Conservation (phyloP, 768 basidiomycete genomes). For the Tricholoma terreum region DNA sequence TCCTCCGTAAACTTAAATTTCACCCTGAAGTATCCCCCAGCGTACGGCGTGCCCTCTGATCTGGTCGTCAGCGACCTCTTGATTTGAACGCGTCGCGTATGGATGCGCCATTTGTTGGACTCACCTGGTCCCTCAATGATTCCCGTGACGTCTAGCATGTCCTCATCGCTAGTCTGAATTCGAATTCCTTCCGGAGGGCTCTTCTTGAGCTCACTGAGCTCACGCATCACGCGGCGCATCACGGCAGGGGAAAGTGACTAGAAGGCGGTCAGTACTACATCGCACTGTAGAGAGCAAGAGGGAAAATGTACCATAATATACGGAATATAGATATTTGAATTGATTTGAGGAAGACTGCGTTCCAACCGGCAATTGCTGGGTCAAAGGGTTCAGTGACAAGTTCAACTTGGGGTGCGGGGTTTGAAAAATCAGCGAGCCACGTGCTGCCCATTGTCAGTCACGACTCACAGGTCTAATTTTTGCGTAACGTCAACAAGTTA, state of each 20-base stretch:
- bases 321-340: neutral
- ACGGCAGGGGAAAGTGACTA: conserved; percentile 51
- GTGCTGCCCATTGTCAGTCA: too few species aligned
- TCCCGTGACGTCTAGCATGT: conserved; percentile 83
- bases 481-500: too few species aligned
- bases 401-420: neutral
- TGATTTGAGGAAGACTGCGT: neutral
- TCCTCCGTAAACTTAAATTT: conserved; percentile 91
- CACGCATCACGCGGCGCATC: conserved; percentile 85
- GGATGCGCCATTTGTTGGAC: conserved; percentile 23
- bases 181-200: conserved; percentile 92
- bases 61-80: conserved; percentile 24
- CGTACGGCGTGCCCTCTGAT: conserved; percentile 62
- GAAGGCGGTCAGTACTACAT: neutral
- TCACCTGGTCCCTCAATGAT: conserved; percentile 89
- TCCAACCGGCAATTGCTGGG: neutral
- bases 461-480: too few species aligned
- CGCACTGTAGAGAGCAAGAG: neutral
- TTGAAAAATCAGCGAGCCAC: neutral
- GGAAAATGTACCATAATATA: conserved; percentile 14
- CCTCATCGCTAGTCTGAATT: conserved; percentile 80
- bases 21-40: conserved; percentile 64
- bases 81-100: conserved; percentile 15
- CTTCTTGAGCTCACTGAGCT: conserved; percentile 75
- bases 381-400: neutral